Conservation (phyloP, 345 rosid species). For the Bruguiera parviflora region DNA sequence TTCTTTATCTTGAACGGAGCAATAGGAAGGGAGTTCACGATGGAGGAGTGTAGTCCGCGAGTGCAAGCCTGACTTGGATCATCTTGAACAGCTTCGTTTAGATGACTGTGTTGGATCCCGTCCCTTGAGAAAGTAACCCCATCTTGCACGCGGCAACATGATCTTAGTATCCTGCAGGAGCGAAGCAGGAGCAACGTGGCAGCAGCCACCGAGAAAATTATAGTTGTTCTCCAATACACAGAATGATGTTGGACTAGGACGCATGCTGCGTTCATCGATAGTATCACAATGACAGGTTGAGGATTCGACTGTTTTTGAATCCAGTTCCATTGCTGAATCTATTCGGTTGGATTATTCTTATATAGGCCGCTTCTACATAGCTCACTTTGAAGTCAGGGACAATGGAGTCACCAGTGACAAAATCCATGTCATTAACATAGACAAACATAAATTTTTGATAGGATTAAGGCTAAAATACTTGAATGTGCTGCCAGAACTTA, state of each 20-base stretch:
- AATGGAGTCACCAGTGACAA: neutral
- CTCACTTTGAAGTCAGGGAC: neutral
- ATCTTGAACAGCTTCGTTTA: constrained; percentile 13
- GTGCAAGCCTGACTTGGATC: constrained; percentile 17
- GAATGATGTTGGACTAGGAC: constrained; percentile 1
- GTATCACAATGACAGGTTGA: neutral
- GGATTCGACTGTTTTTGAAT: constrained; percentile 1
- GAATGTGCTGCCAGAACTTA: neutral
- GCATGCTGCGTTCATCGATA: neutral
- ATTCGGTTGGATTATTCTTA: neutral
- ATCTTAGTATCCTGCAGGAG: constrained; percentile 19
- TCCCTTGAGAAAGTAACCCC: constrained; percentile 3
- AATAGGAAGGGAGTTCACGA: constrained; percentile 29
- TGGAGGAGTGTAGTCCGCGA: constrained; percentile 32
- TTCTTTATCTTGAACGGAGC: constrained; percentile 23
- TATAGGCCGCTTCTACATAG: neutral
- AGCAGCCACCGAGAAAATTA: constrained; percentile 11
- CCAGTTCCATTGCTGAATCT: neutral
- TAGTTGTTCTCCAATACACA: constrained; percentile 3
- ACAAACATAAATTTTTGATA: constrained; percentile 9
- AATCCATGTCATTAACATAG: neutral
- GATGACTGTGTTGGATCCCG: constrained; percentile 8
- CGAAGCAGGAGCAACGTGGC: constrained; percentile 14
- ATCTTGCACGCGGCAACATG: neutral
- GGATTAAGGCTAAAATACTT: neutral